Conservation (phyloP, 352 stramenopile genomes). For the Globisporangium parvum region DNA sequence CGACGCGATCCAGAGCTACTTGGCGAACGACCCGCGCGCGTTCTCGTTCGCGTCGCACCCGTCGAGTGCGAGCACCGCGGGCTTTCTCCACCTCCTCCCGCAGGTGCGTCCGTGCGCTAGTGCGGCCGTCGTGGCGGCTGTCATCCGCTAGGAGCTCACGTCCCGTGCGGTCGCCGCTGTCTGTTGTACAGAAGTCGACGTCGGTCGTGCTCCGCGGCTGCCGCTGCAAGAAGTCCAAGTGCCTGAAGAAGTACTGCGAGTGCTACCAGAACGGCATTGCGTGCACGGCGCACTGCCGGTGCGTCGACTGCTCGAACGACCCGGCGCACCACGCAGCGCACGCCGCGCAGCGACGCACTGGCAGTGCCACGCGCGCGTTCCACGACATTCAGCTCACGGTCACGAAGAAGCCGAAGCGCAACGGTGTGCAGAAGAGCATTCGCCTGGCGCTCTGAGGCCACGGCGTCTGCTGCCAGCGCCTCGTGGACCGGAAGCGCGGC, state of each 20-base stretch:
- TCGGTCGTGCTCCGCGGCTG: conserved; percentile 83
- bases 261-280: conserved; percentile 93
- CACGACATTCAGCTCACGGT: conserved; percentile 60
- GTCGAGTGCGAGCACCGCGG: conserved; percentile 21
- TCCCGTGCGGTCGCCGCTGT: no score
- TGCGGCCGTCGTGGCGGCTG: no score
- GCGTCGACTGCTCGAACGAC: conserved; percentile 93
- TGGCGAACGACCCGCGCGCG: conserved; percentile 65
- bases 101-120: conserved; percentile 41
- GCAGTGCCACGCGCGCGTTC: conserved; percentile 18
- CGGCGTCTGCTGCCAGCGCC: no score
- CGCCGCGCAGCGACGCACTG: conserved; percentile 11
- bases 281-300: conserved; percentile 93
- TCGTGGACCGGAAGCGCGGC: no score
- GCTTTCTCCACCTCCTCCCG: conserved; percentile 66
- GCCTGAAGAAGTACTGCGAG: conserved; percentile 98
- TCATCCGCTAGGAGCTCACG: no score
- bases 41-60: conserved; percentile 58
- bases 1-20: conserved; percentile 67
- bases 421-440: conserved; percentile 51
- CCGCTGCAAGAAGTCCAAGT: conserved; percentile 96
- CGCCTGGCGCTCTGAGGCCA: conserved; percentile 27
- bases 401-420: conserved; percentile 65
- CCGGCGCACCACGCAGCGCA: conserved; percentile 26
- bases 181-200: conserved; percentile 46